phyloP scores from a whole-genome alignment of 2,329 filamentous ascomycete species.

The Penicillium frequentans region DNA sequence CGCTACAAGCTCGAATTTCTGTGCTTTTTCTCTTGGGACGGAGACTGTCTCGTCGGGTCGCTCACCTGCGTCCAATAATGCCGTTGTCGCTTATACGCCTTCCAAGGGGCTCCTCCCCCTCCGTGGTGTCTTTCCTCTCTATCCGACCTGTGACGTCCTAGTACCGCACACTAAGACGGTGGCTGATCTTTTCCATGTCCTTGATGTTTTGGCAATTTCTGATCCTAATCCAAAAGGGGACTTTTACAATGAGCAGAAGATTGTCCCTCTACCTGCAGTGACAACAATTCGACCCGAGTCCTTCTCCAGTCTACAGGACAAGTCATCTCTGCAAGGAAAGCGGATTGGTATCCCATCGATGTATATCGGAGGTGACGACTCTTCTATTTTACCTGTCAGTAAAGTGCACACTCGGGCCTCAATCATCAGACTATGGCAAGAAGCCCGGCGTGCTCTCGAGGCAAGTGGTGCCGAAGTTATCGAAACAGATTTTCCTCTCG shows the following conservation, averaged over 20 bases:
- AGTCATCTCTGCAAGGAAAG: slow-evolving; percentile 42
- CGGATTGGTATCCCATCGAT: slow-evolving; percentile 53
- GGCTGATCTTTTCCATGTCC: slow-evolving; percentile 50
- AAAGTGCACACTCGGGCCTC: slow-evolving; percentile 36
- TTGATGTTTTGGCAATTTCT: slow-evolving; percentile 49
- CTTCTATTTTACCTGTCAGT: slow-evolving; percentile 36
- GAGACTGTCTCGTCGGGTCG: slow-evolving; percentile 60
- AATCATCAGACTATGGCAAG: slow-evolving; percentile 40
- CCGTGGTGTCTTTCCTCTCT: slow-evolving; percentile 57
- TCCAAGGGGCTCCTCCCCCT: slow-evolving; percentile 54
- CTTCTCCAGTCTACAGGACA: slow-evolving; percentile 31
- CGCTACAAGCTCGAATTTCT: slow-evolving; percentile 52
- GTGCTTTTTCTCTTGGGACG: slow-evolving; percentile 54
- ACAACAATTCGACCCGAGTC: slow-evolving; percentile 34
- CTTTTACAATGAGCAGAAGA: slow-evolving; percentile 56
- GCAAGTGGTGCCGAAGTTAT: slow-evolving; percentile 33
- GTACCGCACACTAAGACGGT: slow-evolving; percentile 55
- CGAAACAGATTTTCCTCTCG: slow-evolving; percentile 34
- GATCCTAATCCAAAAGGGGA: slow-evolving; percentile 49
- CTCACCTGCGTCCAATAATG: slow-evolving; percentile 59
- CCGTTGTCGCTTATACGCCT: slow-evolving; percentile 57
- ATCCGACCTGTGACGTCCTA: slow-evolving; percentile 57
- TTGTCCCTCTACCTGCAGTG: slow-evolving; percentile 42
- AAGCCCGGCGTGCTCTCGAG: slow-evolving; percentile 28
- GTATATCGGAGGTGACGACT: slow-evolving; percentile 47